Percentiles rank a stretch among this genome's conserved stretches.
phyloP scores from a whole-genome alignment of 2,329 filamentous ascomycete genomes.

The Fusarium euwallaceae region DNA sequence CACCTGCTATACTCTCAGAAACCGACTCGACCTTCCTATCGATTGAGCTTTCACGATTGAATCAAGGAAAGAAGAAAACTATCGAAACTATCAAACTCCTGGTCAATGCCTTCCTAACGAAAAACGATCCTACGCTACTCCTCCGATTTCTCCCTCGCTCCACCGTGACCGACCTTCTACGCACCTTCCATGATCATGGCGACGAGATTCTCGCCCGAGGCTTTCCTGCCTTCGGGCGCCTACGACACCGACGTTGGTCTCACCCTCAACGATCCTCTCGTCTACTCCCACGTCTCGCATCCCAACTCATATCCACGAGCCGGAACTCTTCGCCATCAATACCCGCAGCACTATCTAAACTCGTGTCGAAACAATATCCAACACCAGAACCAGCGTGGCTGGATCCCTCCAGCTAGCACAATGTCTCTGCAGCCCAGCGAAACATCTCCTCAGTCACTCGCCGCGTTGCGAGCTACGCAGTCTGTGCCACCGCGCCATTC shows the following conservation, averaged over 20 bases:
- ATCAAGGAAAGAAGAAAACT: conserved; percentile 8
- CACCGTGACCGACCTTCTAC: conserved; percentile 20
- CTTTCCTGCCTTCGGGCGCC: conserved; percentile 47
- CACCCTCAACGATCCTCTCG: conserved; percentile 34
- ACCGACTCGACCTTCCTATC: conserved; percentile 2
- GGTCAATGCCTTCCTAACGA: conserved; percentile 40
- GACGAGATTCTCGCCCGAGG: conserved; percentile 43
- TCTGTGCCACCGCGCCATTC: conserved; percentile 28
- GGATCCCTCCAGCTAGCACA: conserved; percentile 43
- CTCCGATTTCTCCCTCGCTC: conserved; percentile 36
- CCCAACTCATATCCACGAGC: conserved; percentile 38
- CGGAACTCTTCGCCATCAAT: conserved; percentile 39
- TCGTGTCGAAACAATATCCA: conserved; percentile 34
- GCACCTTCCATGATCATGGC: conserved; percentile 41
- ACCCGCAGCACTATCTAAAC: conserved; percentile 40
- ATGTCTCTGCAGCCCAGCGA: conserved; percentile 34
- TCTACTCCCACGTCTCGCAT: conserved; percentile 34
- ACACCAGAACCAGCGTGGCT: conserved; percentile 33
- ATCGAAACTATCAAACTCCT: conserved; percentile 9
- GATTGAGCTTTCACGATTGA: conserved; percentile 15
- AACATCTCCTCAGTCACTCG: conserved; percentile 41
- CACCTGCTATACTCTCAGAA: not conserved
- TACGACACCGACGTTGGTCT: conserved; percentile 41
- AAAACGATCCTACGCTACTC: conserved; percentile 23
- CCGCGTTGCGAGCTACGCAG: conserved; percentile 43